phyloP scores from a whole-genome alignment of 202 grass and related monocot species.

The Panicum hallii region DNA sequence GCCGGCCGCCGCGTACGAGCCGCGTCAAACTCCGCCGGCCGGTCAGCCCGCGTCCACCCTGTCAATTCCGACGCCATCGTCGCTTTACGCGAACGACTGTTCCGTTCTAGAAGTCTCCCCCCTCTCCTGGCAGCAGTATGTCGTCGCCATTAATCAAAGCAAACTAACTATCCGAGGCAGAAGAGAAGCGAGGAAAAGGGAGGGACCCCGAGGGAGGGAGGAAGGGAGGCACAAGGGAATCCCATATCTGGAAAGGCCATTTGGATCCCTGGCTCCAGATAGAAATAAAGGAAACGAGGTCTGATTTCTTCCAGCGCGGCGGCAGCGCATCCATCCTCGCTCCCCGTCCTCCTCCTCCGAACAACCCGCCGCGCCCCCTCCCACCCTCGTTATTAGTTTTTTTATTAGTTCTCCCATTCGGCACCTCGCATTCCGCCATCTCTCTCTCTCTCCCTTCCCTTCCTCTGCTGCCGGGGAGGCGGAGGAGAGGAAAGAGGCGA shows the following conservation, averaged over 20 bases:
- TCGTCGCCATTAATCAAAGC: background rate
- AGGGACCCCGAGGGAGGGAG: background rate
- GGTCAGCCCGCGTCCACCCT: conserved; percentile 5
- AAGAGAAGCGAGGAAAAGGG: no score
- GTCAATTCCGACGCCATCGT: conserved; percentile 5
- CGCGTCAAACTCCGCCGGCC: conserved; percentile 38
- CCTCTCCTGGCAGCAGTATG: background rate
- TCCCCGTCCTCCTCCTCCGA: conserved; percentile 10
- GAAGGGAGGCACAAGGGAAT: background rate
- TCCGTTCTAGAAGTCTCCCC: conserved; percentile 17
- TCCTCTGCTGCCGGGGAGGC: conserved; percentile 35
- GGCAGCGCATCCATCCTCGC: conserved; percentile 14
- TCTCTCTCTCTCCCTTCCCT: background rate
- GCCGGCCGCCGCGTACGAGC: background rate
- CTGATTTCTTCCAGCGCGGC: conserved; percentile 31
- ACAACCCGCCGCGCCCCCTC: conserved; percentile 22
- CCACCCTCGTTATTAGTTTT: background rate
- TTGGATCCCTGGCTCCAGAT: conserved; percentile 5
- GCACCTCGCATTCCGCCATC: conserved; percentile 8
- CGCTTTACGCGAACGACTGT: background rate
- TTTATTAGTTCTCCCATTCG: background rate
- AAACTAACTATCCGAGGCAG: background rate
- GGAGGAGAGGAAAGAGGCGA: conserved; percentile 37
- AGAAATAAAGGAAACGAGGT: conserved; percentile 6
- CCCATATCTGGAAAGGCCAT: conserved; percentile 33